Conservation (phyloP, 2,329 filamentous ascomycete genomes). For the Cladobotryum mycophilum region DNA sequence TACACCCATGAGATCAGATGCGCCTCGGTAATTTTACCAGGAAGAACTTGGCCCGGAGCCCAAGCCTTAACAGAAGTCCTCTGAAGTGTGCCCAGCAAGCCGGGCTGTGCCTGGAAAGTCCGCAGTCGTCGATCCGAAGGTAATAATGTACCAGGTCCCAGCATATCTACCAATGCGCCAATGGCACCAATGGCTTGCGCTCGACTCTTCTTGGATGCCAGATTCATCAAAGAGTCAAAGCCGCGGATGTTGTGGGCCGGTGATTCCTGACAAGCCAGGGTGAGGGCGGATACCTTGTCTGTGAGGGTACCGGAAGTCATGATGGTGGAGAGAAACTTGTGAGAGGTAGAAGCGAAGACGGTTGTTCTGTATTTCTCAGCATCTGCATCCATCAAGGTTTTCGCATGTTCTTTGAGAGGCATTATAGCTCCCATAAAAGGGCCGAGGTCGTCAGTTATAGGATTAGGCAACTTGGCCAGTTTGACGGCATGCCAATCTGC, state of each 20-base stretch:
- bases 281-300: slow-evolving; percentile 93
- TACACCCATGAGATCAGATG: slow-evolving; percentile 87
- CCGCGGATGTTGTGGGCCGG: slow-evolving; percentile 88
- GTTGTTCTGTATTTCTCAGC: slow-evolving; percentile 68
- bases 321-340: slow-evolving; percentile 95
- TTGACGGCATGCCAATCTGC: slow-evolving; percentile 50
- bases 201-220: slow-evolving; percentile 91
- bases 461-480: slow-evolving; percentile 37
- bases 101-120: slow-evolving; percentile 73
- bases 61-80: slow-evolving; percentile 52
- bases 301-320: slow-evolving; percentile 95
- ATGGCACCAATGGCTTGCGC: slow-evolving; percentile 90
- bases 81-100: slow-evolving; percentile 64
- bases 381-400: slow-evolving; percentile 69
- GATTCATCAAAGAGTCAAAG: slow-evolving; percentile 71
- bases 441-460: slow-evolving; percentile 39
- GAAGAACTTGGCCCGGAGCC: slow-evolving; percentile 63
- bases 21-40: slow-evolving; percentile 63
- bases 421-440: slow-evolving; percentile 39
- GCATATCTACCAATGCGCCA: slow-evolving; percentile 85
- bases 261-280: slow-evolving; percentile 90
- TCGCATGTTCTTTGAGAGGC: slow-evolving; percentile 62
- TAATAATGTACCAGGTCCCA: slow-evolving; percentile 81
- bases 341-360: slow-evolving; percentile 73
- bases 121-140: slow-evolving; percentile 76